Conservation (phyloP, 805 yeast genomes). For the Saccharomycopsis fibuligera region DNA sequence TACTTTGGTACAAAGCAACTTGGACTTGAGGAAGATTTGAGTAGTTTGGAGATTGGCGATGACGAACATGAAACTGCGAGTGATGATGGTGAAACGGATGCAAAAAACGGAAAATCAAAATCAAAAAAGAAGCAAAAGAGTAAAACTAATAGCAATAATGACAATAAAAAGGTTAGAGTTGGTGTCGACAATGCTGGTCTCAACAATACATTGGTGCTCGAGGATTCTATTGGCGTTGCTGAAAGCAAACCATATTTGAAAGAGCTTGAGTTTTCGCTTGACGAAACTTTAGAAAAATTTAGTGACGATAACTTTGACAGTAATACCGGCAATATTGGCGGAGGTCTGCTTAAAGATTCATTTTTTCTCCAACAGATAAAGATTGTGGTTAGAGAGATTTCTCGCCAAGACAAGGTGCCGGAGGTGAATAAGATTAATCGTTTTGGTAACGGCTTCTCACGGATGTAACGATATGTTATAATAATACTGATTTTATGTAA, state of each 20-base stretch:
- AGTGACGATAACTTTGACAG: background rate
- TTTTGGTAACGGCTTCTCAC: background rate
- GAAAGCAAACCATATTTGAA: too few species aligned
- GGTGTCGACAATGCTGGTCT: too few species aligned
- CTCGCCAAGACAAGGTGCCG: background rate
- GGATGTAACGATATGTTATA: too few species aligned
- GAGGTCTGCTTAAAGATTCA: background rate
- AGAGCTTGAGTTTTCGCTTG: too few species aligned
- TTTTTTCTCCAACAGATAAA: background rate
- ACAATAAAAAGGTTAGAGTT: too few species aligned
- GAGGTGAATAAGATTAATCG: background rate
- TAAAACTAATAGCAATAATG: background rate
- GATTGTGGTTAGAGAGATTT: background rate
- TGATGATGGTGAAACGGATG: background rate
- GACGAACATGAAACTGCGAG: too few species aligned
- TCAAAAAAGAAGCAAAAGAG: background rate
- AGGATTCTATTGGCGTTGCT: too few species aligned
- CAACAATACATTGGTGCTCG: too few species aligned
- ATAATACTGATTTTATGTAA: too few species aligned
- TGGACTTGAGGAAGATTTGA: background rate
- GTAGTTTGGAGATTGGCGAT: too few species aligned
- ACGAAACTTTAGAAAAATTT: too few species aligned
- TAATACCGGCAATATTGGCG: background rate
- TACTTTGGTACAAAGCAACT: slow-evolving; percentile 32
- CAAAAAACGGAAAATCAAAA: background rate